Evolutionary conservation across 495 filamentous ascomycete species (phyloP).

Genomic region (Aspergillus biplanus): DNA sequence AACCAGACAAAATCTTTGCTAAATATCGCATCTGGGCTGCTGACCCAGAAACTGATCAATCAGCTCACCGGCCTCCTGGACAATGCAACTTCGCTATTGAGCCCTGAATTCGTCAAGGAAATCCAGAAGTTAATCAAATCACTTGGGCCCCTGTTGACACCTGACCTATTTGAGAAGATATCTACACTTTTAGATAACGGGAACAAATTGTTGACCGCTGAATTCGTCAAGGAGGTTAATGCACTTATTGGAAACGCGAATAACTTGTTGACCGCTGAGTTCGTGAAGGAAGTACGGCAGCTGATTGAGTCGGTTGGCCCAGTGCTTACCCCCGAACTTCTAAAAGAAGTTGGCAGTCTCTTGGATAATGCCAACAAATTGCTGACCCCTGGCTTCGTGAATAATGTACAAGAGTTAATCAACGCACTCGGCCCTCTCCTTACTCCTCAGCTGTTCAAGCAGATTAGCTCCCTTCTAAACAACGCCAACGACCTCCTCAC

Average conservation of each 20-base stretch:
- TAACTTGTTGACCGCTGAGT: constrained; percentile 31
- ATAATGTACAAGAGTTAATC: constrained; percentile 38
- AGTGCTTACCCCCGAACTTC: constrained; percentile 39
- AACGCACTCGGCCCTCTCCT: constrained; percentile 33
- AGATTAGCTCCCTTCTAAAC: constrained; percentile 41
- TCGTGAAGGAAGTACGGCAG: constrained; percentile 43
- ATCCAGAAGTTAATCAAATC: constrained; percentile 40
- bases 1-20: constrained; percentile 40
- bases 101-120: constrained; percentile 44
- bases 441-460: constrained; percentile 39
- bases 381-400: constrained; percentile 44
- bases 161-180: constrained; percentile 33
- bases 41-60: constrained; percentile 32
- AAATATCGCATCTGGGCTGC: constrained; percentile 30
- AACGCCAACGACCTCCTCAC: constrained; percentile 42
- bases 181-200: constrained; percentile 25
- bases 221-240: constrained; percentile 36
- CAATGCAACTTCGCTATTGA: constrained; percentile 45
- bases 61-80: constrained; percentile 38
- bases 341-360: constrained; percentile 44
- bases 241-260: constrained; percentile 39
- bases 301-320: constrained; percentile 36
- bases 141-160: constrained; percentile 29
- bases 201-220: constrained; percentile 30
- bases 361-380: constrained; percentile 47